Conservation (phyloP, 2,329 filamentous ascomycete genomes). For the Claviceps humidiphila region DNA sequence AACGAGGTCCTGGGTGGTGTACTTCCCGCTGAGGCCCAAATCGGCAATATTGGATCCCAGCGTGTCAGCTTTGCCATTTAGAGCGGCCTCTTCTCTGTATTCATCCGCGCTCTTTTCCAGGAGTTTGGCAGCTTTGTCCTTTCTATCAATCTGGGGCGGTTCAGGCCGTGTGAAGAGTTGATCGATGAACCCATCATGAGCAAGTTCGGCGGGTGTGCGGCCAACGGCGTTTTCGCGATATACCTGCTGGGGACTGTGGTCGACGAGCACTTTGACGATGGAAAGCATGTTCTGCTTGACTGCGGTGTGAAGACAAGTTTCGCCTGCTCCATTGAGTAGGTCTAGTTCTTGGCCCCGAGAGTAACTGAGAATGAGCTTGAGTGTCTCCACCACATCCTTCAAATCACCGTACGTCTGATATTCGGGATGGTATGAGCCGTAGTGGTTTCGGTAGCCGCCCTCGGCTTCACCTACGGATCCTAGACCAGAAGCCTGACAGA, state of each 20-base stretch:
- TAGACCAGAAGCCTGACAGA: slow-evolving; percentile 21
- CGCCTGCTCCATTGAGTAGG: slow-evolving; percentile 49
- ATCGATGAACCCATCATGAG: slow-evolving; percentile 39
- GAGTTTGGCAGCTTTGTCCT: slow-evolving; percentile 6
- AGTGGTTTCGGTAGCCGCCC: slow-evolving; percentile 4
- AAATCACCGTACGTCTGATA: slow-evolving; percentile 12
- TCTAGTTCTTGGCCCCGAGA: slow-evolving; percentile 43
- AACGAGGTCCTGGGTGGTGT: slow-evolving; percentile 13
- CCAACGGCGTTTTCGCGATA: slow-evolving; percentile 66
- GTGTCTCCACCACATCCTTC: slow-evolving; percentile 24
- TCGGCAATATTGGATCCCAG: slow-evolving; percentile 10
- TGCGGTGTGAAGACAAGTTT: slow-evolving; percentile 50
- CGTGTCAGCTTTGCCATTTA: slow-evolving; percentile 9
- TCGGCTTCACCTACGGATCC: slow-evolving; percentile 1
- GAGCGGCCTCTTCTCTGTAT: slow-evolving; percentile 1
- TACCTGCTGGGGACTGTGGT: slow-evolving; percentile 44
- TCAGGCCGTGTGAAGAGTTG: slow-evolving; percentile 18
- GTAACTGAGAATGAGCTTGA: slow-evolving; percentile 38
- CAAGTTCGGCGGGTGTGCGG: slow-evolving; percentile 56
- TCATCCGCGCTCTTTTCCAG: slow-evolving; percentile 3
- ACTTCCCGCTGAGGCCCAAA: slow-evolving; percentile 17
- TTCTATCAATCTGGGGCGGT: neutral
- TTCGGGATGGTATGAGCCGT: slow-evolving; percentile 2
- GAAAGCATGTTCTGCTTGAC: slow-evolving; percentile 25
- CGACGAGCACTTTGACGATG: slow-evolving; percentile 34